Percentiles rank a stretch among this genome's conserved stretches.
Conservation (phyloP, 805 yeast genomes). For the Ogataea minuta region DNA sequence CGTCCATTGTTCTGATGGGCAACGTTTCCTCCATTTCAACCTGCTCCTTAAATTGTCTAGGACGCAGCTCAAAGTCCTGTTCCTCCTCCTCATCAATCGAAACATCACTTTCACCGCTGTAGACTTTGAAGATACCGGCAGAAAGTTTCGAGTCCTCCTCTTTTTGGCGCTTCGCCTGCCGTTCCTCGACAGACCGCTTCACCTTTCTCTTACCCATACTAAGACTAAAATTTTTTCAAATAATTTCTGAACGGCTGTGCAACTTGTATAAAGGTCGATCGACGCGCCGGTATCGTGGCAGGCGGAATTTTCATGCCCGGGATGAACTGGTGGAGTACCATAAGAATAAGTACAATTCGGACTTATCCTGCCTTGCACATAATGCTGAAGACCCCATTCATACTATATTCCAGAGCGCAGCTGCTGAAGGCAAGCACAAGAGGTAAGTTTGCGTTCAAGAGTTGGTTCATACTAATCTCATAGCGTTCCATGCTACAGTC, state of each 20-base stretch:
- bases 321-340: neutral
- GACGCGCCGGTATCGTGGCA: constrained; percentile 7
- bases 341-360: neutral
- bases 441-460: constrained; percentile 10
- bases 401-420: constrained; percentile 10
- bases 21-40: constrained; percentile 59
- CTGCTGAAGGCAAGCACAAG: constrained; percentile 7
- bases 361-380: neutral
- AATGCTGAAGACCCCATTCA: constrained; percentile 20
- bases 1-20: constrained; percentile 75
- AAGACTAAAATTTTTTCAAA: constrained; percentile 4
- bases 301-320: constrained; percentile 16
- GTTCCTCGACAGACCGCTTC: constrained; percentile 34
- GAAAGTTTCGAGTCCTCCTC: constrained; percentile 42
- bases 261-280: neutral
- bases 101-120: constrained; percentile 20
- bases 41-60: constrained; percentile 52
- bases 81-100: constrained; percentile 49
- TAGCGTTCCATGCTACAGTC: constrained; percentile 34
- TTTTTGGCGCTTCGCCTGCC: constrained; percentile 38
- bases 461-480: neutral
- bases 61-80: constrained; percentile 72
- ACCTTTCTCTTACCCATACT: constrained; percentile 39
- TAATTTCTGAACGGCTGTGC: constrained; percentile 12
- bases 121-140: constrained; percentile 35